These are phyloP conservation scores for Myrica gale DNA, from an alignment of 306 rosid genomes.

Conservation along the genomic window DNA sequence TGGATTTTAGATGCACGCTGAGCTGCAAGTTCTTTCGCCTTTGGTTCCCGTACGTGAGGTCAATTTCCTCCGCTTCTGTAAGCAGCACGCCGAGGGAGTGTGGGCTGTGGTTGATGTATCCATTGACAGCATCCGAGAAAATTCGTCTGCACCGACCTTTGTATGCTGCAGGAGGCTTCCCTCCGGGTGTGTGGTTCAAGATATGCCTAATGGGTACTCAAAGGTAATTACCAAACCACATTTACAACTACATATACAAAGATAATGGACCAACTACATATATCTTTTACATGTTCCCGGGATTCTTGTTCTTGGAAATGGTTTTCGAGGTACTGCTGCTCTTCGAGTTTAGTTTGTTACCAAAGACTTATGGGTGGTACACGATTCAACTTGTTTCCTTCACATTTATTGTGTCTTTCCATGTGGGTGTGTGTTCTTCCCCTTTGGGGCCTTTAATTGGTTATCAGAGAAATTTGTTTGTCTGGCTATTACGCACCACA, in stretches of 20 bases:
- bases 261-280: neutral
- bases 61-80: slow-evolving; percentile 81
- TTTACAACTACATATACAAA: neutral
- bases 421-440: slow-evolving; percentile 20
- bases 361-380: neutral
- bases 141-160: slow-evolving; percentile 50
- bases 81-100: slow-evolving; percentile 92
- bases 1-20: slow-evolving; percentile 76
- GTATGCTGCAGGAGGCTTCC: slow-evolving; percentile 80
- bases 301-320: neutral
- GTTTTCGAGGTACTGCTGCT: neutral
- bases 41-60: slow-evolving; percentile 87
- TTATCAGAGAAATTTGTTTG: slow-evolving; percentile 37
- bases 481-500: slow-evolving; percentile 52
- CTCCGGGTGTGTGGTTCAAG: slow-evolving; percentile 97
- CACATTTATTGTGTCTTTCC: slow-evolving; percentile 28
- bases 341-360: neutral
- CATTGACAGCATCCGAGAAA: slow-evolving; percentile 58
- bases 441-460: slow-evolving; percentile 28
- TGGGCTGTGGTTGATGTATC: slow-evolving; percentile 97
- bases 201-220: slow-evolving; percentile 96
- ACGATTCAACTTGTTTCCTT: slow-evolving; percentile 22
- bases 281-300: neutral
- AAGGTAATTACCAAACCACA: slow-evolving; percentile 50
- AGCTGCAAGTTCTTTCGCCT: slow-evolving; percentile 89